These are phyloP conservation scores for Cudoniella acicularis DNA, from an alignment of 495 filamentous ascomycete species.

Conservation along the genomic window DNA sequence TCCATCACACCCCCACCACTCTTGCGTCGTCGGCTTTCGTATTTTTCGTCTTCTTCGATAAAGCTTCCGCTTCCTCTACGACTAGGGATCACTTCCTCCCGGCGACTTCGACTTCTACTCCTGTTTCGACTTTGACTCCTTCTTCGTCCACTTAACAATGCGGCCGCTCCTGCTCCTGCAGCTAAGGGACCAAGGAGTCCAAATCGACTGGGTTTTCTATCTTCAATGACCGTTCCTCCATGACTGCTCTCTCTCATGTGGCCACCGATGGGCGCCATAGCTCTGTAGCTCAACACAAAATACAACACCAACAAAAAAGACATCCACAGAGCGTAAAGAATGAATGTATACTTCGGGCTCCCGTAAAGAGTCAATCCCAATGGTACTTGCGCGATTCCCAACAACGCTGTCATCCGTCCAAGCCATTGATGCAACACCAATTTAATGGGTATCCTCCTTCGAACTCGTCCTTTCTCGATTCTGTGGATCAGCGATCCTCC, in stretches of 20 bases:
- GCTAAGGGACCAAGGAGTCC: conserved; percentile 40
- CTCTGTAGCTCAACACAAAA: conserved; percentile 56
- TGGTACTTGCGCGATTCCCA: conserved; percentile 84
- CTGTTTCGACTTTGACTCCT: conserved; percentile 29
- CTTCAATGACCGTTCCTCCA: conserved; percentile 24
- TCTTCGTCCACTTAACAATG: conserved; percentile 42
- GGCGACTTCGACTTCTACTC: conserved; percentile 23
- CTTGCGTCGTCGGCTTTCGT: conserved; percentile 31
- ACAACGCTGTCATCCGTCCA: conserved; percentile 67
- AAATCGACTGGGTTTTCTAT: conserved; percentile 15
- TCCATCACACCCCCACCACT: conserved; percentile 56
- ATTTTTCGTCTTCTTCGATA: conserved; percentile 55
- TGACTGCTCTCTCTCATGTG: conserved; percentile 34
- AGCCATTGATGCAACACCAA: conserved; percentile 87
- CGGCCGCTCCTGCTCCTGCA: conserved; percentile 58
- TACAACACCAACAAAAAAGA: conserved; percentile 62
- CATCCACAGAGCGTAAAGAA: conserved; percentile 75
- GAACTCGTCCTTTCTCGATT: conserved; percentile 53
- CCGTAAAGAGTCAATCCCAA: conserved; percentile 90
- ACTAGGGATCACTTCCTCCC: conserved; percentile 45
- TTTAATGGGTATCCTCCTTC: conserved; percentile 50
- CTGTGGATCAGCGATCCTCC: conserved; percentile 70
- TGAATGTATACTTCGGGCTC: conserved; percentile 77
- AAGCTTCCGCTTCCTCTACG: conserved; percentile 45
- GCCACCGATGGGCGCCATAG: not conserved